Evolutionary conservation across 2,329 filamentous ascomycete genomes (phyloP), one percentile per base, ranked within the genome.

Genomic region (Didymella pomorum): DNA sequence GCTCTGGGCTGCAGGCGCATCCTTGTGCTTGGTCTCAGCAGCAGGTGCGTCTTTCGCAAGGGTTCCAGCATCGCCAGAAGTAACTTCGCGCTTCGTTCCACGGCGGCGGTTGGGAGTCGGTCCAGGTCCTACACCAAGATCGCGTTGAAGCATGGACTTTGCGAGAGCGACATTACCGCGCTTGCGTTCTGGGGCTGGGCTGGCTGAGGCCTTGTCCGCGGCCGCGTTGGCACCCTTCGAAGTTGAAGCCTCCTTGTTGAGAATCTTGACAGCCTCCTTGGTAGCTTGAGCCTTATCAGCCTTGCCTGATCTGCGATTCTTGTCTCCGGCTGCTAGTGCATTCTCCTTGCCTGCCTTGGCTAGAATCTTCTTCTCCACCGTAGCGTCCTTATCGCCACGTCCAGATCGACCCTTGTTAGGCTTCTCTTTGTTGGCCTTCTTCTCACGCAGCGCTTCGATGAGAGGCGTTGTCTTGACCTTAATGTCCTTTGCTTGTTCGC

Each of bases 391-490:
- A 57, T 89, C 86, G 59, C 84, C 83, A 21, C 83, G 80, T 41
- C 77, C 77, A 57, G 87, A 82, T 70, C 89, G 89, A 43, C 79
- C 79, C 39, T 85, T 82, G 31, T 80, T 79, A 26, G 81, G 80
- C 67, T 83, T 84, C 29, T 83, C 83, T 71, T 86, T 87, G 73
- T 87, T 92, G 14, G 92, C 92, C 79, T 96, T 97, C 79, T 96
- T 97, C 76, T 97, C 93, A 65, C 90, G 90, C 33, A 97, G 83
- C 65, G 89, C 96, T 72, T 97, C 92, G 52, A 98, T 91, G 51
- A 99, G 79, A 0, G 95, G 95, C 0, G 95, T 98, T 0, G 89
- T 93, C 23, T 87, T 92, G 47, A 91, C 83, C 70, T 91, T 90
- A 33, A 85, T 82, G 62, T 82, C 82, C 63, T 82, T 82, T 26